These are phyloP conservation scores for Auricularia cornea DNA, from an alignment of 768 basidiomycete species.

Conservation along the genomic window DNA sequence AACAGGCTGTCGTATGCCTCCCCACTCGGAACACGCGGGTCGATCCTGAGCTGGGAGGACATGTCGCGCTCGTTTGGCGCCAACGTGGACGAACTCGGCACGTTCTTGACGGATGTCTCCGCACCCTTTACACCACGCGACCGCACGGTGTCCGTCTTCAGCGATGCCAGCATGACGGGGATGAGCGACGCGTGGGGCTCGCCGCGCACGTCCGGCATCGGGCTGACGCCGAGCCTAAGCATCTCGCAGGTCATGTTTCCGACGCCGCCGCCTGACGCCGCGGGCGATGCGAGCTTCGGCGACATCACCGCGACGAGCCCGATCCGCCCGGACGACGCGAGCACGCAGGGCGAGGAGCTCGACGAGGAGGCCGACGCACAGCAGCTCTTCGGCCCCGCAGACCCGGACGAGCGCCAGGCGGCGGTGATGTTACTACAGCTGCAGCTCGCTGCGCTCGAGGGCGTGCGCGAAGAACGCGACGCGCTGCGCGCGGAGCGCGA, in stretches of 20 bases:
- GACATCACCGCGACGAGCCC: background rate
- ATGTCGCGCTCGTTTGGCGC: constrained; percentile 1
- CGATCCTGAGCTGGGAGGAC: background rate
- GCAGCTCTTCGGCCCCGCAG: background rate
- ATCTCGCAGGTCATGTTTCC: background rate
- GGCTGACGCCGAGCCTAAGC: background rate
- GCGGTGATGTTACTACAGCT: background rate
- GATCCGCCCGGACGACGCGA: background rate
- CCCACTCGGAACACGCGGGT: background rate
- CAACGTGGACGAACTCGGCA: background rate
- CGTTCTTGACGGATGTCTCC: background rate
- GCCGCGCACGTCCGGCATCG: background rate
- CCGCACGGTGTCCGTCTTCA: background rate
- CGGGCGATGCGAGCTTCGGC: background rate
- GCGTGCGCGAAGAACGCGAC: background rate
- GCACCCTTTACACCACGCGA: background rate
- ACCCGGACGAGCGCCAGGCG: background rate
- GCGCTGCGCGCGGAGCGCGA: background rate
- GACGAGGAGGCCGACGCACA: background rate
- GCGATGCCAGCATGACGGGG: background rate
- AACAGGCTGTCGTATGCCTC: background rate
- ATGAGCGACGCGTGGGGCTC: background rate
- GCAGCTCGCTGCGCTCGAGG: background rate
- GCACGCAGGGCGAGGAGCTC: background rate
- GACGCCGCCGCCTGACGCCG: background rate